Conservation (phyloP, 441 rosid genomes). For the Raphanus hybrid region DNA sequence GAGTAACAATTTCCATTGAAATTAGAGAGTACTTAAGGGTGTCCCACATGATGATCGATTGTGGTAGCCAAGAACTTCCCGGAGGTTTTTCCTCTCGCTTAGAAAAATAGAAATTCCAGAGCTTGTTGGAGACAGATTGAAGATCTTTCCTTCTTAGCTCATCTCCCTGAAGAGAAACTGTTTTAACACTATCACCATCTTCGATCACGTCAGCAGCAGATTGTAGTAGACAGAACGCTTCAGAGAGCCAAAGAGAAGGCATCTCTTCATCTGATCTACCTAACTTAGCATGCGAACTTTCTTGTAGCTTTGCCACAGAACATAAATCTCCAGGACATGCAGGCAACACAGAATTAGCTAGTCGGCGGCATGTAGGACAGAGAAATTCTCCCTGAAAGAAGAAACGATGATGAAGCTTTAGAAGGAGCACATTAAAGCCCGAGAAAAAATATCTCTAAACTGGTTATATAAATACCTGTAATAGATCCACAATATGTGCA, state of each 20-base stretch:
- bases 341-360: constrained; percentile 89
- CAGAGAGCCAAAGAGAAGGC: constrained; percentile 55
- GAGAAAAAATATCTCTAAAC: too few species aligned
- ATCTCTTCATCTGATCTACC: constrained; percentile 40
- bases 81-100: constrained; percentile 49
- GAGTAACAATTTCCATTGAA: constrained; percentile 85
- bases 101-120: constrained; percentile 66
- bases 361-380: constrained; percentile 95
- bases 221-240: constrained; percentile 69
- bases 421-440: constrained; percentile 18
- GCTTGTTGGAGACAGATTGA: constrained; percentile 54
- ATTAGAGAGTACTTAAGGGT: constrained; percentile 85
- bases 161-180: constrained; percentile 51
- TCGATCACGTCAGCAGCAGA: constrained; percentile 66
- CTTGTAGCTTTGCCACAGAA: constrained; percentile 60
- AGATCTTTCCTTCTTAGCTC: constrained; percentile 56
- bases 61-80: constrained; percentile 55
- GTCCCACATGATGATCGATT: constrained; percentile 88
- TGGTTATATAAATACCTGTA: constrained; percentile 54
- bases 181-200: constrained; percentile 54
- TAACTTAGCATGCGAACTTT: constrained; percentile 44
- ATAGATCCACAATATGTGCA: constrained; percentile 80
- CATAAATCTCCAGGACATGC: constrained; percentile 58
- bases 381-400: constrained; percentile 92
- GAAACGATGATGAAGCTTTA: constrained; percentile 31